Percentiles rank a stretch among this genome's conserved stretches.
Evolutionary conservation across 1,284 basidiomycete species (phyloP).

Genomic region (Trichosporon coremiiforme): DNA sequence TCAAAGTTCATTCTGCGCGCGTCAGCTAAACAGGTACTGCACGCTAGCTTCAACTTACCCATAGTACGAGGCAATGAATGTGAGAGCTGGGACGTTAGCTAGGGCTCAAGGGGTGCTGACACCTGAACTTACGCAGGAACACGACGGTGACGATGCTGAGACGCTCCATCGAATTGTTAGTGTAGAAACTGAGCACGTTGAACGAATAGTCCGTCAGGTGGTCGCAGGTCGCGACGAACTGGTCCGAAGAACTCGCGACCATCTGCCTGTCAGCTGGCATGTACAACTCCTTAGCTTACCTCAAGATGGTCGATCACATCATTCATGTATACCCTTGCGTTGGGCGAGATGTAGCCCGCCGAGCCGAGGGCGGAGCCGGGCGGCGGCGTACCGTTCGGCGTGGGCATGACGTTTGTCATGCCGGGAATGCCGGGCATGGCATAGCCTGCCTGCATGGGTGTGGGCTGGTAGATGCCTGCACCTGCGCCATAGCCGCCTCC

Average conservation of each 20-base stretch:
- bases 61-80: constrained; percentile 45
- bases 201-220: constrained; percentile 56
- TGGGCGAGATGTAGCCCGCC: constrained; percentile 47
- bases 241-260: constrained; percentile 51
- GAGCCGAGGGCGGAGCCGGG: constrained; percentile 7
- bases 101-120: background rate
- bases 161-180: constrained; percentile 56
- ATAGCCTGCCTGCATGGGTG: background rate
- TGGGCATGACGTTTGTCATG: constrained; percentile 3
- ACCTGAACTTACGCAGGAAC: constrained; percentile 51
- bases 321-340: constrained; percentile 52
- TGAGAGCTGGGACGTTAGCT: constrained; percentile 25
- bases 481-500: background rate
- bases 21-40: background rate
- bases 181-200: constrained; percentile 54
- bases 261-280: constrained; percentile 30
- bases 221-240: constrained; percentile 53
- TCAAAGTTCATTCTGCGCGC: constrained; percentile 46
- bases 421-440: constrained; percentile 1
- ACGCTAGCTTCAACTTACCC: constrained; percentile 24
- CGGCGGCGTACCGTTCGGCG: constrained; percentile 17
- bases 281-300: constrained; percentile 19
- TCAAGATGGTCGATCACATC: constrained; percentile 56
- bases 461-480: constrained; percentile 2
- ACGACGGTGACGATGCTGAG: constrained; percentile 56